Percentiles rank a stretch among this genome's conserved stretches.
phyloP scores from a whole-genome alignment of 2,329 filamentous ascomycete genomes.

The Colletotrichum noveboracense region DNA sequence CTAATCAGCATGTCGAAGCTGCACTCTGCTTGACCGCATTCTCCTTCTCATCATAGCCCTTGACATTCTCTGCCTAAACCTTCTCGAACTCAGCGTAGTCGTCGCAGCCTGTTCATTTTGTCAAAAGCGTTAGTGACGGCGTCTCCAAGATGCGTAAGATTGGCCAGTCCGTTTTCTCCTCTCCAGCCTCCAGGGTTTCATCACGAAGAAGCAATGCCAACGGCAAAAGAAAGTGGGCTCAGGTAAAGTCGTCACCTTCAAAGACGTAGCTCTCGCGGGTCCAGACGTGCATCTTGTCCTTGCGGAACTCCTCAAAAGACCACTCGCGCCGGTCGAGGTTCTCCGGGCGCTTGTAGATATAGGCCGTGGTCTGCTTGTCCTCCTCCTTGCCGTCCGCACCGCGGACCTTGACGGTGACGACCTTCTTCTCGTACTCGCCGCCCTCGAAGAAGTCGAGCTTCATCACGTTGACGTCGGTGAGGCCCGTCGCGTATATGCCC shows the following conservation, averaged over 20 bases:
- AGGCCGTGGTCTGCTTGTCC: slow-evolving; percentile 63
- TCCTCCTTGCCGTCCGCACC: slow-evolving; percentile 39
- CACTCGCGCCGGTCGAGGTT: slow-evolving; percentile 77
- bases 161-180: background rate
- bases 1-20: background rate
- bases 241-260: slow-evolving; percentile 36
- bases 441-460: slow-evolving; percentile 87
- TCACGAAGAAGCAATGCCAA: background rate
- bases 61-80: background rate
- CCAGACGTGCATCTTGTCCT: slow-evolving; percentile 70
- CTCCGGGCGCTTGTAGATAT: slow-evolving; percentile 62
- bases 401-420: slow-evolving; percentile 55
- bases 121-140: background rate
- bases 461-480: slow-evolving; percentile 77
- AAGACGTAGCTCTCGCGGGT: slow-evolving; percentile 55
- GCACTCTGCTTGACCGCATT: background rate
- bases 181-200: background rate
- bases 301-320: slow-evolving; percentile 85
- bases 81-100: slow-evolving; percentile 13
- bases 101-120: slow-evolving; percentile 4
- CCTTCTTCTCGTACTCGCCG: slow-evolving; percentile 67
- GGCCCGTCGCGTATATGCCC: slow-evolving; percentile 77
- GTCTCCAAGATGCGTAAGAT: background rate
- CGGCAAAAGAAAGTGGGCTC: background rate
- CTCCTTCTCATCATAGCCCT: background rate